A percentile compares a stretch with the other conserved stretches of the same genome.
phyloP scores from a whole-genome alignment of 371 early-diverging fungal genomes.

The Apophysomyces trapeziformis region DNA sequence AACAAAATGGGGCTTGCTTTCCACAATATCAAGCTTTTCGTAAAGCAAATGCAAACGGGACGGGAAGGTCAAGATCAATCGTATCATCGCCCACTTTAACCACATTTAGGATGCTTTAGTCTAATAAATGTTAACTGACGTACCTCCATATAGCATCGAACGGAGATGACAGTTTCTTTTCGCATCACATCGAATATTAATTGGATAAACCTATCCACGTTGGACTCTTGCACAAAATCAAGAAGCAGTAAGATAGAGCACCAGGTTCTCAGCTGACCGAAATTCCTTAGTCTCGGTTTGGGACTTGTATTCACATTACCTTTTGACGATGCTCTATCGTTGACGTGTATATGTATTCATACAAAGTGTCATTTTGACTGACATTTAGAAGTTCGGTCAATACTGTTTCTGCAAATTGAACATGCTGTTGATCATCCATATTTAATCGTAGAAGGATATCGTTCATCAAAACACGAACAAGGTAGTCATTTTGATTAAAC shows the following conservation, averaged over 20 bases:
- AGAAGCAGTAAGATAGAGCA: slow-evolving; percentile 54
- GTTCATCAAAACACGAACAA: slow-evolving; percentile 60
- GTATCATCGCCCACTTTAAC: slow-evolving; percentile 38
- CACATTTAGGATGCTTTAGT: not conserved
- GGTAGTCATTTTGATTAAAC: slow-evolving; percentile 56
- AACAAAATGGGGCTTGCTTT: slow-evolving; percentile 45
- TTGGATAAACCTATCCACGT: slow-evolving; percentile 31
- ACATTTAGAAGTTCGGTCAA: slow-evolving; percentile 37
- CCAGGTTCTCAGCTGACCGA: slow-evolving; percentile 51
- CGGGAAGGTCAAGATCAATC: slow-evolving; percentile 35
- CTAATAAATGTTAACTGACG: not conserved
- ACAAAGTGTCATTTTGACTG: slow-evolving; percentile 22
- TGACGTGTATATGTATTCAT: slow-evolving; percentile 38
- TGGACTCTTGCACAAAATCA: slow-evolving; percentile 39
- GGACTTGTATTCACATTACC: slow-evolving; percentile 27
- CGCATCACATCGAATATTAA: slow-evolving; percentile 38
- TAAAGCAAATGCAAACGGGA: slow-evolving; percentile 30
- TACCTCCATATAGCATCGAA: slow-evolving; percentile 58
- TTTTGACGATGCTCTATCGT: slow-evolving; percentile 55
- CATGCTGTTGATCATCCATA: slow-evolving; percentile 27
- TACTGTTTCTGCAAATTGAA: slow-evolving; percentile 35
- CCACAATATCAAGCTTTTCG: slow-evolving; percentile 31
- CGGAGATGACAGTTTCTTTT: slow-evolving; percentile 50
- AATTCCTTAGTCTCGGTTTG: no score
- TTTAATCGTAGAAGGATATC: slow-evolving; percentile 54